Base-by-base conservation (phyloP, 768 basidiomycete species). In the Amylocystis lapponica region DNA sequence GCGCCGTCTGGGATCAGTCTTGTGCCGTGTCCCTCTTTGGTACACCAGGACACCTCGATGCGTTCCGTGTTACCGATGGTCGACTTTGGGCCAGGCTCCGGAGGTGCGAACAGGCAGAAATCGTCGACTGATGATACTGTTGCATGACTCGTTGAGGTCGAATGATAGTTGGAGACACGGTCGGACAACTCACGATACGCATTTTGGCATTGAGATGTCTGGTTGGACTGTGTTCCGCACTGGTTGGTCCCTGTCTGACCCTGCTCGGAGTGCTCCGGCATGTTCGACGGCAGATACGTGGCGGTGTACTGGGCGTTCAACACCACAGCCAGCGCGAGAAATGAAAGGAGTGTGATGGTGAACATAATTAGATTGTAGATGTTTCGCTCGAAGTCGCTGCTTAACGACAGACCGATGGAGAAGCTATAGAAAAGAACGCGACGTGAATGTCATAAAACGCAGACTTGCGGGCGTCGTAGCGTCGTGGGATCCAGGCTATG, bases 1-100 rank as follows among this genome's bases (percentile, higher is more conserved):
- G 80, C 64, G 23, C 83, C 87, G 41, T 79, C 75, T 10, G 85
- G 87, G 49, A 90, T 85, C 51, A 83, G 57, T 37, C 78, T 79
- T 12, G 76, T 73, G 23, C 83, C 84, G 36, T 78, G 71, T 27
- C 75, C 76, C 50, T 65, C 69, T 59, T 78, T 64, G 30, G 56
- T 56, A 52, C 81, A 82, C 69, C 71, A 83, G 23, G 79, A 60
- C 39, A 79, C 78, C 46, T 69, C 68, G 36, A 71, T 63, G 30
- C 66, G 70, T 69, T 88, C 80, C 3, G 73, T 77, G 53, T 81
- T 69, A 13, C 76, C 79, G 49, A 84, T 78, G 35, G 64, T 67
- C 27, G 76, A 74, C 42, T 63, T 62, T 1, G 76, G 62, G 4
- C 72, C 76, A 27, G 74, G 71, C 17, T 69, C 49, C 2, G 80